Percentiles rank a stretch among this genome's conserved stretches.
phyloP scores from a whole-genome alignment of 352 stramenopile species.

The Globisporangium nodosum region DNA sequence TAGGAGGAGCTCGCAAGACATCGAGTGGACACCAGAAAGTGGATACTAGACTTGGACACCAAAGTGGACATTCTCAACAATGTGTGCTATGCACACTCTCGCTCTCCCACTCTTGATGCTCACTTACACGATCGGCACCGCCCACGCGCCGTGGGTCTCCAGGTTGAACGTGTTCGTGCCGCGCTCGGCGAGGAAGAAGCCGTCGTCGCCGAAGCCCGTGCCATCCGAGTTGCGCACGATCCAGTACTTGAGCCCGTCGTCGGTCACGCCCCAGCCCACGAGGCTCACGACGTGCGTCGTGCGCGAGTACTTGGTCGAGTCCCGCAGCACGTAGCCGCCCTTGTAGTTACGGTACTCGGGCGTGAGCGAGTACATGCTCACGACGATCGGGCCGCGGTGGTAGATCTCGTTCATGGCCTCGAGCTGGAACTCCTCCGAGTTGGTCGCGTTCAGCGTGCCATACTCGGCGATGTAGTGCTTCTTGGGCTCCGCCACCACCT shows the following conservation, averaged over 20 bases:
- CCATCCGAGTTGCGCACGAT: conserved; percentile 93
- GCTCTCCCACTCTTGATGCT: neutral
- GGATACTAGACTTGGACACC: no score
- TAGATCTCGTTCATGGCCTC: conserved; percentile 96
- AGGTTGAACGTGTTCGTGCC: conserved; percentile 79
- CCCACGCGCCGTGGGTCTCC: conserved; percentile 65
- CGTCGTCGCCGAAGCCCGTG: conserved; percentile 68
- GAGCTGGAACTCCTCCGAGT: conserved; percentile 51
- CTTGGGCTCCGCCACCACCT: conserved; percentile 44
- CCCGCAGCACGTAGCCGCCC: conserved; percentile 88
- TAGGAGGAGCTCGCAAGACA: no score
- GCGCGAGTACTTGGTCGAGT: conserved; percentile 66
- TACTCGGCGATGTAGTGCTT: conserved; percentile 74
- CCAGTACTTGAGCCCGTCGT: conserved; percentile 92
- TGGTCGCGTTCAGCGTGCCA: conserved; percentile 73
- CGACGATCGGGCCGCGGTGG: conserved; percentile 91
- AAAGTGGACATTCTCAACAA: neutral
- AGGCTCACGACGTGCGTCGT: conserved; percentile 92
- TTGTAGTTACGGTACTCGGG: conserved; percentile 83
- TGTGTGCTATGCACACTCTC: neutral
- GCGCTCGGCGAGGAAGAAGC: conserved; percentile 68
- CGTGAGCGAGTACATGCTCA: conserved; percentile 86
- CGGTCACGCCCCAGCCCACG: conserved; percentile 91
- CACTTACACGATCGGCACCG: conserved; percentile 48
- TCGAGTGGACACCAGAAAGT: no score